A percentile compares a stretch with the other conserved stretches of the same genome.
phyloP scores from a whole-genome alignment of 2,329 filamentous ascomycete genomes.

The Harringtonia lauricola region DNA sequence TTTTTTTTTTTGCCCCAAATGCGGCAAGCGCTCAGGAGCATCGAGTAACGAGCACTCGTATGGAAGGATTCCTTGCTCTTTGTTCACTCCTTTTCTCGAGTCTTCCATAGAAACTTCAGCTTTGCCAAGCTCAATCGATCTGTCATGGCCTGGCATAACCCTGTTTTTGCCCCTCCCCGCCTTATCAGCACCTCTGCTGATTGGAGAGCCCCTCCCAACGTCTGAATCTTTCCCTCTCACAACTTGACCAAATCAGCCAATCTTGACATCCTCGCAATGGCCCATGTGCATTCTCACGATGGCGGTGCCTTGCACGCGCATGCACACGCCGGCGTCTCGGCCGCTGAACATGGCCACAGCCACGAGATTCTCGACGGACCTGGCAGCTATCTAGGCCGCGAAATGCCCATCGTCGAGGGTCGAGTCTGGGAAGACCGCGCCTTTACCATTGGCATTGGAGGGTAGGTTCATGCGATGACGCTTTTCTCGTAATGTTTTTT shows the following conservation, averaged over 20 bases:
- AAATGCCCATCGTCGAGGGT: conserved; percentile 88
- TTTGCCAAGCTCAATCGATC: no score
- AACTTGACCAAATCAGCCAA: not conserved
- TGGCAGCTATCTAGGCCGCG: conserved; percentile 77
- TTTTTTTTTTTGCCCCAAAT: no score
- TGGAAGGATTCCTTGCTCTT: no score
- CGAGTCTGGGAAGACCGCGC: conserved; percentile 80
- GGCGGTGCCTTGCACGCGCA: conserved; percentile 27
- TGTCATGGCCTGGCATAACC: no score
- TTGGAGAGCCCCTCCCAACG: no score
- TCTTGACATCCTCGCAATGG: conserved; percentile 2
- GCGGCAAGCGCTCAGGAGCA: no score
- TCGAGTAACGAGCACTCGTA: no score
- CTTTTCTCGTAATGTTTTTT: no score
- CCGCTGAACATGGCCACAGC: conserved; percentile 76
- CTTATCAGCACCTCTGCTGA: no score
- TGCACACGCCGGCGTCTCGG: conserved; percentile 39
- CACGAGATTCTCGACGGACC: conserved; percentile 94
- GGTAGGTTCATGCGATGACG: conserved; percentile 51
- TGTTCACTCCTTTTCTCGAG: no score
- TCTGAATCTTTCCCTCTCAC: not conserved
- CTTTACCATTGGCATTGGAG: conserved; percentile 96
- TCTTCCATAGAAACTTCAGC: no score
- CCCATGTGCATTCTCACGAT: conserved; percentile 34
- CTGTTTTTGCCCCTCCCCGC: no score